Conservation (phyloP, 371 early-diverging fungal species). For the Actinomucor elegans region DNA sequence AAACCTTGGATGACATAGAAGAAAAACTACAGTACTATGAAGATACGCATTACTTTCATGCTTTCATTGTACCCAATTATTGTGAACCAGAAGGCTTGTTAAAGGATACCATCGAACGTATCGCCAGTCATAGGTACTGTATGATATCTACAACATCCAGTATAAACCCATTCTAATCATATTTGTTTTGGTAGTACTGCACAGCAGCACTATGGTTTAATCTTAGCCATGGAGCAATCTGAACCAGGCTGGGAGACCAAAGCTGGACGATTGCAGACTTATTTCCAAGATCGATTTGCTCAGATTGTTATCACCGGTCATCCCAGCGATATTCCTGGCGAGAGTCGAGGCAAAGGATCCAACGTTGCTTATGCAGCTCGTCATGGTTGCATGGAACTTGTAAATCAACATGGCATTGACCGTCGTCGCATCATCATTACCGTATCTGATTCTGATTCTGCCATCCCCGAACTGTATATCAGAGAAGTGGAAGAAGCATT, state of each 20-base stretch:
- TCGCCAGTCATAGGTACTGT: constrained; percentile 38
- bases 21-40: constrained; percentile 27
- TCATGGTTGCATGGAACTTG: constrained; percentile 26
- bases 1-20: constrained; percentile 20
- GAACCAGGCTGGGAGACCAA: constrained; percentile 61
- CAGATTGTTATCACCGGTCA: constrained; percentile 65
- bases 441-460: constrained; percentile 47
- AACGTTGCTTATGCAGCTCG: constrained; percentile 75
- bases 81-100: constrained; percentile 48
- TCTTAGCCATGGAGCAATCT: constrained; percentile 76
- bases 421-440: constrained; percentile 61
- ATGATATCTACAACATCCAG: too few species aligned
- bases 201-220: constrained; percentile 42
- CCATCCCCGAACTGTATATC: constrained; percentile 46
- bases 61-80: constrained; percentile 66
- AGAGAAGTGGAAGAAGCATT: constrained; percentile 41
- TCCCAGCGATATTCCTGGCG: constrained; percentile 64
- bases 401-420: constrained; percentile 32
- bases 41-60: constrained; percentile 33
- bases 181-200: constrained; percentile 38
- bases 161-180: too few species aligned
- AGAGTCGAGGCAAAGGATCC: constrained; percentile 72
- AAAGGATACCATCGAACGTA: constrained; percentile 38
- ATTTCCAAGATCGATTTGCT: constrained; percentile 48
- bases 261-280: constrained; percentile 46